A percentile compares a stretch with the other conserved stretches of the same genome.
phyloP scores from a whole-genome alignment of 1,139 yeast species.

The Taiozyma sp. region DNA sequence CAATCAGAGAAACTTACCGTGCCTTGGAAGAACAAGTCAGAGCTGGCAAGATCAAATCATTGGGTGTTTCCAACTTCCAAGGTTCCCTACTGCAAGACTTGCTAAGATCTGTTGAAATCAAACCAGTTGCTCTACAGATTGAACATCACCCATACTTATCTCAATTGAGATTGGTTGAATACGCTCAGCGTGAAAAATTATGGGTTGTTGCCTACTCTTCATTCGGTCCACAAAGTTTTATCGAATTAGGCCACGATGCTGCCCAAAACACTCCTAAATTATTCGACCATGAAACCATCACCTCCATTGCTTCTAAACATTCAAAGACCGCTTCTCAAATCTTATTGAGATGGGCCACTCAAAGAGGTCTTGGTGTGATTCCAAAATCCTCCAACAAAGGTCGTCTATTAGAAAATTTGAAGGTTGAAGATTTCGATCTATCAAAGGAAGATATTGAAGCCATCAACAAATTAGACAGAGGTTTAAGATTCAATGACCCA shows the following conservation, averaged over 20 bases:
- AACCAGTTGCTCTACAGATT: constrained; percentile 66
- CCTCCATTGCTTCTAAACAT: constrained; percentile 48
- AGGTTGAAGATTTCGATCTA: constrained; percentile 48
- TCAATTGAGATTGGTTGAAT: constrained; percentile 63
- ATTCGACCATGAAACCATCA: constrained; percentile 48
- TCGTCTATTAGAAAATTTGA: constrained; percentile 54
- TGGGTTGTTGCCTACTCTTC: constrained; percentile 83
- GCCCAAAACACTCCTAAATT: constrained; percentile 51
- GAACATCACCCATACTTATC: constrained; percentile 78
- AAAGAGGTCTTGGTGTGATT: constrained; percentile 63
- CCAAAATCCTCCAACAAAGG: constrained; percentile 67
- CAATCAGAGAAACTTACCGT: constrained; percentile 73
- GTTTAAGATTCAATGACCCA: constrained; percentile 82
- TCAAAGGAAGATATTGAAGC: constrained; percentile 46
- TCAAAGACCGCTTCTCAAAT: constrained; percentile 54
- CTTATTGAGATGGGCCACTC: constrained; percentile 77
- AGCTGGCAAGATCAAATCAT: constrained; percentile 62
- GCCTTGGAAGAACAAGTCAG: constrained; percentile 64
- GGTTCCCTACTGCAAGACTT: constrained; percentile 74
- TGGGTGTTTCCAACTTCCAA: constrained; percentile 81
- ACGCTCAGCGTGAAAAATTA: constrained; percentile 29
- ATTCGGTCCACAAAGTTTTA: constrained; percentile 72
- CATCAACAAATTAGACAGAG: constrained; percentile 54
- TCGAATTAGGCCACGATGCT: constrained; percentile 49
- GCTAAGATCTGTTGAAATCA: constrained; percentile 62